Evolutionary conservation across 352 stramenopile genomes (phyloP).

Genomic region (Aphanomyces stellatus): DNA sequence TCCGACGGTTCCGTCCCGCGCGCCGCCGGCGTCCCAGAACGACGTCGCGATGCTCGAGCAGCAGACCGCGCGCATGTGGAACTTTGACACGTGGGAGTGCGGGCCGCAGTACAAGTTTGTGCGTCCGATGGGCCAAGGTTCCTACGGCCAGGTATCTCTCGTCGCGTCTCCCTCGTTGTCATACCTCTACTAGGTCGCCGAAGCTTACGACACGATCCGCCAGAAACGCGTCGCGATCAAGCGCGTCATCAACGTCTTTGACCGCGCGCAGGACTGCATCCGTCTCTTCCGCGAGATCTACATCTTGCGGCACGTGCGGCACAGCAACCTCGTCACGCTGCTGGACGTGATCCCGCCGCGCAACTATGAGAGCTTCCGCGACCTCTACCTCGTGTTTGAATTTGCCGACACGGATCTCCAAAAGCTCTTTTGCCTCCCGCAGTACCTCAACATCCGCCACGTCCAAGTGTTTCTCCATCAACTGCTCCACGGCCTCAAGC

Average conservation of each 20-base stretch:
- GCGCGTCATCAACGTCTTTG: slow-evolving; percentile 85
- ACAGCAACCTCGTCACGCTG: slow-evolving; percentile 75
- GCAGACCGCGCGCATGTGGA: slow-evolving; percentile 9
- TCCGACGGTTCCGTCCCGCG: not conserved
- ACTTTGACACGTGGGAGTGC: slow-evolving; percentile 17
- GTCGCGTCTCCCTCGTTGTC: not conserved
- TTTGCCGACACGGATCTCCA: slow-evolving; percentile 92
- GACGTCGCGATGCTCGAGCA: slow-evolving; percentile 4
- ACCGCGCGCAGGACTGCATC: slow-evolving; percentile 84
- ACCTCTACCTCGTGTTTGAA: slow-evolving; percentile 90
- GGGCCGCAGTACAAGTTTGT: slow-evolving; percentile 9
- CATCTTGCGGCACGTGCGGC: slow-evolving; percentile 73
- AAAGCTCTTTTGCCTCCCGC: slow-evolving; percentile 89
- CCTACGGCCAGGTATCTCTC: slow-evolving; percentile 13
- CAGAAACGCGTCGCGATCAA: slow-evolving; percentile 85
- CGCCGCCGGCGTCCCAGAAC: not conserved
- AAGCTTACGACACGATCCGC: slow-evolving; percentile 68
- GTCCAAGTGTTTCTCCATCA: slow-evolving; percentile 97
- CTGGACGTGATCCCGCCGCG: slow-evolving; percentile 76
- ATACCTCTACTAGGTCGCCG: slow-evolving; percentile 20
- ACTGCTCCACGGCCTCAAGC: slow-evolving; percentile 91
- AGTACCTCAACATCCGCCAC: slow-evolving; percentile 92
- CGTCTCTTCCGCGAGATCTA: slow-evolving; percentile 82
- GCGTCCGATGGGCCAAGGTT: slow-evolving; percentile 16
- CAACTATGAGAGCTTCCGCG: slow-evolving; percentile 77